These are phyloP conservation scores for Phytophthora melonis DNA, from an alignment of 352 stramenopile species.

Conservation along the genomic window DNA sequence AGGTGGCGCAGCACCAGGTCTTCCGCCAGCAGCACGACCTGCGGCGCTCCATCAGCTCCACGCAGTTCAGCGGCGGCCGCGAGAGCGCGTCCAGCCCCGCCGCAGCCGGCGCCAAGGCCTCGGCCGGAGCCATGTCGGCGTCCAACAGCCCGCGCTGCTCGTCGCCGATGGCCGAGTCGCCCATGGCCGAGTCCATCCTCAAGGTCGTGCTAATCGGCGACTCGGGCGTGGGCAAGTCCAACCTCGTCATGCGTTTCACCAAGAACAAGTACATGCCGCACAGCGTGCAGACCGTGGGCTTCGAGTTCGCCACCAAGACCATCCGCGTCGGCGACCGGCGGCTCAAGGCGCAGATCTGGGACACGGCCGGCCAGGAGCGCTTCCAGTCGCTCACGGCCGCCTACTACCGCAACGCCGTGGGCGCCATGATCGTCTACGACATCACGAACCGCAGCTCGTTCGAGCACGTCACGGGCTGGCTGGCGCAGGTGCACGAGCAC, in stretches of 20 bases:
- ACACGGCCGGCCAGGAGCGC: slow-evolving; percentile 90
- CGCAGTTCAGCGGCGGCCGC: slow-evolving; percentile 27
- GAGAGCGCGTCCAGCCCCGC: slow-evolving; percentile 14
- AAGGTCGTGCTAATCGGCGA: slow-evolving; percentile 92
- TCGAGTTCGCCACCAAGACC: slow-evolving; percentile 91
- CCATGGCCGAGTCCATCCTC: slow-evolving; percentile 66
- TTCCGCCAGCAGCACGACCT: slow-evolving; percentile 36
- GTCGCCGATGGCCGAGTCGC: slow-evolving; percentile 44
- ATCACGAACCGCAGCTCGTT: slow-evolving; percentile 91
- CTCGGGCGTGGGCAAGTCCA: slow-evolving; percentile 90
- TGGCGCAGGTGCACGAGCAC: slow-evolving; percentile 85
- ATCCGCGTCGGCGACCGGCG: slow-evolving; percentile 84
- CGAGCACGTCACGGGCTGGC: slow-evolving; percentile 81
- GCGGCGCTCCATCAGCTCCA: slow-evolving; percentile 56
- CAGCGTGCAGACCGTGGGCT: slow-evolving; percentile 85
- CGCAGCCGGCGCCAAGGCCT: slow-evolving; percentile 7
- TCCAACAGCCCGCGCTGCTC: slow-evolving; percentile 65
- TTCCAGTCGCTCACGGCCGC: slow-evolving; percentile 93
- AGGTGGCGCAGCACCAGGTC: slow-evolving; percentile 71
- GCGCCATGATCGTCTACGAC: slow-evolving; percentile 94
- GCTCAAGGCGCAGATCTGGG: slow-evolving; percentile 91
- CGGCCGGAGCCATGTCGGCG: slow-evolving; percentile 39
- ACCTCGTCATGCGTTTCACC: slow-evolving; percentile 89
- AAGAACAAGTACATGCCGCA: slow-evolving; percentile 90
- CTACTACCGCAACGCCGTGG: slow-evolving; percentile 93